Conservation (phyloP, 2,329 filamentous ascomycete species). For the Zymoseptoria ardabiliae region DNA sequence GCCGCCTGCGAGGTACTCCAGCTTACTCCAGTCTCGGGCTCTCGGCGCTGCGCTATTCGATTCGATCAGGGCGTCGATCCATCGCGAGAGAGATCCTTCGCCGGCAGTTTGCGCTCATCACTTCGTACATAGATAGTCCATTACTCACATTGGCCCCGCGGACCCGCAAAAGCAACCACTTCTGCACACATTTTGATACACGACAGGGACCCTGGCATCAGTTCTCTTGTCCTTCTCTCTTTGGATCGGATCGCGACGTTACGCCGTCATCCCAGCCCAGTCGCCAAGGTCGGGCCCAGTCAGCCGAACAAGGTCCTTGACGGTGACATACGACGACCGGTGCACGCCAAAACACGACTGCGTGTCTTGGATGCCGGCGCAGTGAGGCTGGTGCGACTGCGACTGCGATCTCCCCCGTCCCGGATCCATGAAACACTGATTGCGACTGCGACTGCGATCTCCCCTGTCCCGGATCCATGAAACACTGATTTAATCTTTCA, state of each 20-base stretch:
- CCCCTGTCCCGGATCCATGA: background rate
- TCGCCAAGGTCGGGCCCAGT: background rate
- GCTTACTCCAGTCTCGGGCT: background rate
- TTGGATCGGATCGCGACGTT: background rate
- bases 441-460: background rate
- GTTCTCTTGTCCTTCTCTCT: no score
- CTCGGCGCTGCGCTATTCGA: background rate
- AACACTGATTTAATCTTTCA: background rate
- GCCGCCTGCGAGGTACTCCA: background rate
- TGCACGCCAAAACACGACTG: background rate
- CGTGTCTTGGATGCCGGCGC: background rate
- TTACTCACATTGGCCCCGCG: background rate
- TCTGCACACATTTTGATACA: background rate
- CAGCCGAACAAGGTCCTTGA: background rate
- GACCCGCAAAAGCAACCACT: background rate
- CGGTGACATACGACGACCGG: background rate
- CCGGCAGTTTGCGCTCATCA: background rate
- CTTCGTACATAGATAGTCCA: background rate
- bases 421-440: background rate
- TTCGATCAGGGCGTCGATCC: background rate
- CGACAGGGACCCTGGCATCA: background rate
- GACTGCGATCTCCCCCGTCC: background rate
- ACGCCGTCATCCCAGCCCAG: background rate
- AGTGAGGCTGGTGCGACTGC: background rate
- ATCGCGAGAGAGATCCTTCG: no score